Conservation (phyloP, 306 rosid genomes). For the Cucumis hystrix region DNA sequence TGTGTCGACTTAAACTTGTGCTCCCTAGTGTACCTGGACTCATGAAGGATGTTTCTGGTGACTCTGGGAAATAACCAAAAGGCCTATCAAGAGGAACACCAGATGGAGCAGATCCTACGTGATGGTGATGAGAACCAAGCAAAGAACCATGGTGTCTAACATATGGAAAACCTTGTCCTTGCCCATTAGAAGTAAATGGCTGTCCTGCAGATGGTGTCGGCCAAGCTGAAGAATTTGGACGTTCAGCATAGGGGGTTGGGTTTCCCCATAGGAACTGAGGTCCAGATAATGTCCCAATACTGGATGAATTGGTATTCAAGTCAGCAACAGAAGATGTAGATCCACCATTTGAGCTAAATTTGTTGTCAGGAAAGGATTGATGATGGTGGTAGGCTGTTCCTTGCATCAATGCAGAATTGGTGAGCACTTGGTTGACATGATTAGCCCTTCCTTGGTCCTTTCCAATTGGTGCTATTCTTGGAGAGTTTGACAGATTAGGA, state of each 20-base stretch:
- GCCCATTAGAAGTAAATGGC: slow-evolving; percentile 53
- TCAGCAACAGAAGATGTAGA: slow-evolving; percentile 45
- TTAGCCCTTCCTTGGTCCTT: slow-evolving; percentile 67
- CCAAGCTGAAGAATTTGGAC: slow-evolving; percentile 56
- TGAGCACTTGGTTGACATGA: slow-evolving; percentile 34
- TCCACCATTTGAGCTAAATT: slow-evolving; percentile 49
- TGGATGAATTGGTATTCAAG: slow-evolving; percentile 40
- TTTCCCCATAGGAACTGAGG: slow-evolving; percentile 98
- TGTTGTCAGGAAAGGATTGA: slow-evolving; percentile 53
- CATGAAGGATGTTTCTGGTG: slow-evolving; percentile 66
- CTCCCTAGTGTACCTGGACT: slow-evolving; percentile 40
- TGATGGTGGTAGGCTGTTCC: slow-evolving; percentile 53
- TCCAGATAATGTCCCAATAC: slow-evolving; percentile 72
- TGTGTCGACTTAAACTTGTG: slow-evolving; percentile 33
- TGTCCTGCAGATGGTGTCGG: slow-evolving; percentile 46
- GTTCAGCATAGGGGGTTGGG: slow-evolving; percentile 56
- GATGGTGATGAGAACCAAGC: slow-evolving; percentile 50
- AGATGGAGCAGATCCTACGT: slow-evolving; percentile 90
- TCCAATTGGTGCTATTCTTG: slow-evolving; percentile 82
- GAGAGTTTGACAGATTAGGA: slow-evolving; percentile 42
- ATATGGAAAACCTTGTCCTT: slow-evolving; percentile 59
- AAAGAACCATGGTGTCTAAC: slow-evolving; percentile 36
- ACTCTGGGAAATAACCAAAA: slow-evolving; percentile 65
- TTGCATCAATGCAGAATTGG: slow-evolving; percentile 30
- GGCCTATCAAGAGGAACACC: slow-evolving; percentile 64